A percentile compares a stretch with the other conserved stretches of the same genome.
Conservation (phyloP, 2,329 filamentous ascomycete genomes). For the Zasmidium angulare region DNA sequence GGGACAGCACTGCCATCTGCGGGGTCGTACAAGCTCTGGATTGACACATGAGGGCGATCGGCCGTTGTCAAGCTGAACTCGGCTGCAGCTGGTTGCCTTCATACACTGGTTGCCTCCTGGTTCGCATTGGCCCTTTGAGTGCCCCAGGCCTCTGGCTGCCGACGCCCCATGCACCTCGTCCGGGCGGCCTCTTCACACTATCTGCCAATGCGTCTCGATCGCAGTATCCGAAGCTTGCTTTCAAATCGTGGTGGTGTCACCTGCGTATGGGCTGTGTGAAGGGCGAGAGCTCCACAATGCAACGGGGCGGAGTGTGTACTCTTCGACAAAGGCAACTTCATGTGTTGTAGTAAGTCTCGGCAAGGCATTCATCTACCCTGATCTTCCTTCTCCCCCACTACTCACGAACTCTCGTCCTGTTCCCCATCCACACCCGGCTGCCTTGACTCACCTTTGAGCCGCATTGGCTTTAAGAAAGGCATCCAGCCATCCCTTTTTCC, state of each 20-base stretch:
- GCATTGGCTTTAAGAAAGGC: not conserved
- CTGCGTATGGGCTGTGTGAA: not conserved
- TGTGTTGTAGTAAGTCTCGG: not conserved
- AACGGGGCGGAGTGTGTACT: not conserved
- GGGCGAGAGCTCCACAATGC: conserved; percentile 1
- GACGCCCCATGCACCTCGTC: conserved; percentile 2
- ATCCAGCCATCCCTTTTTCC: conserved; percentile 1
- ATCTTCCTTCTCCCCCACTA: not conserved
- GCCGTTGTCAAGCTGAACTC: not conserved
- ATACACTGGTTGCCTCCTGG: conserved; percentile 4
- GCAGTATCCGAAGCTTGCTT: not conserved
- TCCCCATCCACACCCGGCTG: not conserved
- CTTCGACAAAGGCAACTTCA: conserved; percentile 2
- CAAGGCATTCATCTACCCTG: not conserved
- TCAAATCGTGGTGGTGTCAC: conserved; percentile 2
- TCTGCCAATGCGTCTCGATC: not conserved
- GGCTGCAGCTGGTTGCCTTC: conserved; percentile 5
- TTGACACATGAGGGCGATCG: not conserved
- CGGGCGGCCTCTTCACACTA: conserved; percentile 1
- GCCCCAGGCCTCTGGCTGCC: not conserved
- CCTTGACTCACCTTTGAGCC: conserved; percentile 1
- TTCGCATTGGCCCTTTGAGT: conserved; percentile 2
- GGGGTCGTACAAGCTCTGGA: conserved; percentile 4
- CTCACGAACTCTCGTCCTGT: not conserved
- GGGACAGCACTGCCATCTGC: not conserved